Base-by-base conservation (phyloP, 805 yeast species). In the Lipomyces sp. region DNA sequence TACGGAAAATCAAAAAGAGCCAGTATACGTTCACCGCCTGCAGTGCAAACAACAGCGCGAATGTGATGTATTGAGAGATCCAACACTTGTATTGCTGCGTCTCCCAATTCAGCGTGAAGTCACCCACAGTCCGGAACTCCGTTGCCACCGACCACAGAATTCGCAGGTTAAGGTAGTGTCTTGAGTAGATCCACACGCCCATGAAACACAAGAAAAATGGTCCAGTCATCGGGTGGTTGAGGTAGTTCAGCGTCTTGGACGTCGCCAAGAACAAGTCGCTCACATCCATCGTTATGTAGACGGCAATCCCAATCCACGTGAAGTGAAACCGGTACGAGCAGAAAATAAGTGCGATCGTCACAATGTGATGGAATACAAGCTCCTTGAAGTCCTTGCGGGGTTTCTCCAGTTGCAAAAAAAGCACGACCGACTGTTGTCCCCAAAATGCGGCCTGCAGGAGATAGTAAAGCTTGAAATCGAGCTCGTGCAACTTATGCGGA, bases 61-160 rank as follows among this genome's bases (percentile, higher is more conserved):
- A 93, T 2, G 94, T 93, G 76, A 95, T 92, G 63, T 91, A 90
- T 80, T 91, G 96, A 32, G 98, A 89, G 71, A 95, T 90, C 89
- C 92, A 92, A 80, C 98, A 95, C 79, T 95, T 95, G 81, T 94
- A 95, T 78, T 95, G 97, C 78, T 93, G 94, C 37, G 95, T 87
- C 11, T 84, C 90, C 87, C 91, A 95, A 81, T 92, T 86, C 72
- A 95, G 82, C 64, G 83, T 84, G 78, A 83, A 92, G 63, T 88
- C 87, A 51, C 99, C 99, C 32, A 90, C 92, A 1, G 96, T 85
- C 71, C 83, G 85, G 80, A 90, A 95, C 78, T 92, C 96, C 24
- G 97, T 92, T 37, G 65, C 65, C 18, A 91, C 87, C 1, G 96
- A 89, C 88, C 90, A 90, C 72, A 95, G 82, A 69, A 95, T 90